Evolutionary conservation across 345 rosid species (phyloP).

Genomic region (Gossypium turneri): DNA sequence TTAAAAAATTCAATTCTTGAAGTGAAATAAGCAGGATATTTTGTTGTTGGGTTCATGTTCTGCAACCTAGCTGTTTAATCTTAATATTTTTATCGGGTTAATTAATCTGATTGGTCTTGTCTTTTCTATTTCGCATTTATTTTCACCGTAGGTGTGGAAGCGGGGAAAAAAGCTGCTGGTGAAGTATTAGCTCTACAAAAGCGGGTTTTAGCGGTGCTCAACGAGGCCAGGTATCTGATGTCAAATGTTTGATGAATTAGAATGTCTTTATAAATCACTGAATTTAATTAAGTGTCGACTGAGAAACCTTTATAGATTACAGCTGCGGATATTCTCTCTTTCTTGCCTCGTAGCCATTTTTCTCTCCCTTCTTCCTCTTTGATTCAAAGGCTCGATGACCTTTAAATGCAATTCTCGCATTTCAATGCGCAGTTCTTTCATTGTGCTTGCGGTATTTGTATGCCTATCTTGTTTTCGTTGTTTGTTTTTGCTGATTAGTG

Average conservation of each 20-base stretch:
- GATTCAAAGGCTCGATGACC: no score
- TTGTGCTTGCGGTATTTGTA: neutral
- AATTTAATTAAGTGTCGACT: neutral
- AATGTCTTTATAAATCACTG: neutral
- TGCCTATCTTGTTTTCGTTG: neutral
- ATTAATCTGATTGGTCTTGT: neutral
- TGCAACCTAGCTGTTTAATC: neutral
- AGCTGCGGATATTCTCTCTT: neutral
- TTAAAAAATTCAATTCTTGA: conserved; percentile 4
- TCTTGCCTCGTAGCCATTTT: neutral
- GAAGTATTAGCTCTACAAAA: conserved; percentile 94
- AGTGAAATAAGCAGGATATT: neutral
- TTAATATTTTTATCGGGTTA: conserved; percentile 1
- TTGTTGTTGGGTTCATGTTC: neutral
- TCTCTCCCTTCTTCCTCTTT: neutral
- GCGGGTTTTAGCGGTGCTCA: conserved; percentile 88
- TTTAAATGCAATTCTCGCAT: neutral
- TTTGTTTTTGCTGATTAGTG: conserved; percentile 1
- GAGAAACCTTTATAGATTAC: neutral
- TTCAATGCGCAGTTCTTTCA: neutral
- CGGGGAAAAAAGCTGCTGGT: conserved; percentile 97
- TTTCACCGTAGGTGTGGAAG: conserved; percentile 75
- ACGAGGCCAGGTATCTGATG: conserved; percentile 73
- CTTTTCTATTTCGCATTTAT: conserved; percentile 8
- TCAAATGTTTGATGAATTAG: neutral